Conservation (phyloP, 129 eudicot genomes). For the Pulicaria dysenterica region DNA sequence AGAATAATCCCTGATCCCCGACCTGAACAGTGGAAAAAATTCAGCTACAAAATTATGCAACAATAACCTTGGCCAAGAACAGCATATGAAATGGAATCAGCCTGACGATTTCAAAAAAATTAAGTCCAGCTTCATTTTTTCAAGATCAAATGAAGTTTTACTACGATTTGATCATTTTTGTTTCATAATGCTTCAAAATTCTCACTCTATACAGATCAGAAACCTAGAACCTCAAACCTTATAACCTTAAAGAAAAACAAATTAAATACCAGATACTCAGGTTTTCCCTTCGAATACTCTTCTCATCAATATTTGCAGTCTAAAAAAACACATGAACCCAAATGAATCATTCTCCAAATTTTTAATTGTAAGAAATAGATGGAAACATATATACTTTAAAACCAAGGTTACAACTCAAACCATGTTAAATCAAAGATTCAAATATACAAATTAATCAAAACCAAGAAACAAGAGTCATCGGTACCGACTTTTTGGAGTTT, state of each 20-base stretch:
- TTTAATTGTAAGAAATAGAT: not conserved
- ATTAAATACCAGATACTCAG: slow-evolving; percentile 70
- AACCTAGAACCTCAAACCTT: not conserved
- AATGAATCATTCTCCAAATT: not conserved
- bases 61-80: too few species aligned
- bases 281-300: slow-evolving; percentile 84
- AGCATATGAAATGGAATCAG: slow-evolving; percentile 98
- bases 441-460: too few species aligned
- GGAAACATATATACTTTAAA: too few species aligned
- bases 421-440: too few species aligned
- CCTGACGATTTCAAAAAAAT: slow-evolving; percentile 43
- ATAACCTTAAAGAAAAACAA: not conserved
- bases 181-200: slow-evolving; percentile 4
- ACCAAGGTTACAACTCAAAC: too few species aligned
- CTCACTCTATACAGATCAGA: not conserved
- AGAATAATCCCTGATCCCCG: too few species aligned
- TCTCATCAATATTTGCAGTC: slow-evolving; percentile 93
- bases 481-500: too few species aligned
- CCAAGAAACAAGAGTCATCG: too few species aligned
- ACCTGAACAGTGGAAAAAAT: too few species aligned
- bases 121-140: not conserved
- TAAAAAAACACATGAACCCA: slow-evolving; percentile 28
- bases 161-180: not conserved
- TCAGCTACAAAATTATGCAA: too few species aligned
- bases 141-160: not conserved